Percentiles rank a stretch among this genome's conserved stretches.
Conservation (phyloP, 2,329 filamentous ascomycete genomes). For the Colletotrichum graminicola region DNA sequence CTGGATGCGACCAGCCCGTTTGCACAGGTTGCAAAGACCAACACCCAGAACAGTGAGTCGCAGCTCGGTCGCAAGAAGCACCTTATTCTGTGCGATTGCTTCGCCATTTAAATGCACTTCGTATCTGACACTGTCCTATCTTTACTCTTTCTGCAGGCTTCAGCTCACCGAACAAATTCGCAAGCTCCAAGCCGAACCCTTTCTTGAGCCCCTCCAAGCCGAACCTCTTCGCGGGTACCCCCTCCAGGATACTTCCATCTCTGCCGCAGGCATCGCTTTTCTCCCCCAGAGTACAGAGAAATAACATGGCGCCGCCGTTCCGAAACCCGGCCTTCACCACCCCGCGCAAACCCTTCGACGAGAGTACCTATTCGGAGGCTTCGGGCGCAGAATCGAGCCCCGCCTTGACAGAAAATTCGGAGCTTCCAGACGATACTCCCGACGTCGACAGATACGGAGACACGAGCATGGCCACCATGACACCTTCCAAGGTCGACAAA, state of each 20-base stretch:
- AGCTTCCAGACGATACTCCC: conserved; percentile 65
- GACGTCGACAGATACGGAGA: conserved; percentile 62
- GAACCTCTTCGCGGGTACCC: conserved; percentile 51
- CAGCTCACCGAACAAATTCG: conserved; percentile 54
- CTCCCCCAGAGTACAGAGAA: conserved; percentile 57
- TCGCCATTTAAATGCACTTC: neutral
- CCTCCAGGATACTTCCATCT: conserved; percentile 55
- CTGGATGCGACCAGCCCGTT: conserved; percentile 73
- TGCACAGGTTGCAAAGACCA: conserved; percentile 61
- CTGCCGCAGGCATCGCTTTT: conserved; percentile 61
- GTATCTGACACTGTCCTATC: neutral
- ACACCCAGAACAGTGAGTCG: conserved; percentile 56
- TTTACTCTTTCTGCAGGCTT: conserved; percentile 49
- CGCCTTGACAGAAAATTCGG: conserved; percentile 68
- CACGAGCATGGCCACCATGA: conserved; percentile 59
- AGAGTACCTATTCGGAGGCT: conserved; percentile 65
- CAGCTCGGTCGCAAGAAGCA: neutral
- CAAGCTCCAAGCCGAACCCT: conserved; percentile 48
- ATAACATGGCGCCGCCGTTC: conserved; percentile 64
- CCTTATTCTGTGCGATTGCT: neutral
- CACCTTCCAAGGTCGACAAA: conserved; percentile 61
- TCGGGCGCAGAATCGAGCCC: conserved; percentile 73
- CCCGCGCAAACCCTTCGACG: conserved; percentile 69
- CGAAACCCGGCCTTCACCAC: conserved; percentile 75
- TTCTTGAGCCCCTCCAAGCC: conserved; percentile 49